Evolutionary conservation across 768 basidiomycete species (phyloP), one percentile per base, ranked within the genome.

Genomic region (Pleurotus salmoneostramineus): DNA sequence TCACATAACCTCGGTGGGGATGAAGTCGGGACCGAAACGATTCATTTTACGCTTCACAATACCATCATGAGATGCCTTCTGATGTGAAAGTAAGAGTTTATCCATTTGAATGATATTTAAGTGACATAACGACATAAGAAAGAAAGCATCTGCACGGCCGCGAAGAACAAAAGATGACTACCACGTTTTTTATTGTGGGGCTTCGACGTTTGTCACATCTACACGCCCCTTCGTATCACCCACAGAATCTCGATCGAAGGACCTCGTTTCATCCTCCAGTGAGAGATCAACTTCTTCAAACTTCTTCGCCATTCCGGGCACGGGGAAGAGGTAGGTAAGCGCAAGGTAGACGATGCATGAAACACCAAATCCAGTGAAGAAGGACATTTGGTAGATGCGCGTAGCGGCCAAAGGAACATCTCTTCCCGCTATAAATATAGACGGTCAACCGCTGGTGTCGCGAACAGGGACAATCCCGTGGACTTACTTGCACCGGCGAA

Each of bases 361-460:
- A 44, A 86, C 79, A 33, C 82, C 83, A 62, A 91, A 88, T 32
- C 91, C 91, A n/a, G 88, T 88, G 72, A 93, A 89, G 79, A 92
- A 94, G 10, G 88, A 84, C 75, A 92, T 79, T 54, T 86, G 73
- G 69, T 88, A 91, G 62, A 90, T 81, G 56, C 83, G 78, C n/a
- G 83, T 89, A 1, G 90, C 89, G 4, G 80, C 82, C 27, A 87
- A 65, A 5, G 88, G 84, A 1, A 92, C 89, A 0, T 66, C 69
- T 40, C 74, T 76, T 6, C 88, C 88, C 33, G 83, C 83, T 82
- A 56, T 35, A 50, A 54, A 33, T 56, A 42, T 11, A 51, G 15
- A 21, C 21, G 21, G 6, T 57, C 37, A 12, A 36, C 36, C 60
- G 27, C 51, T 37, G 27, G 7, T 7, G 31, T 35, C 47, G 54